Conservation (phyloP, 305 asterid genomes). For the Solanum hybrid region DNA sequence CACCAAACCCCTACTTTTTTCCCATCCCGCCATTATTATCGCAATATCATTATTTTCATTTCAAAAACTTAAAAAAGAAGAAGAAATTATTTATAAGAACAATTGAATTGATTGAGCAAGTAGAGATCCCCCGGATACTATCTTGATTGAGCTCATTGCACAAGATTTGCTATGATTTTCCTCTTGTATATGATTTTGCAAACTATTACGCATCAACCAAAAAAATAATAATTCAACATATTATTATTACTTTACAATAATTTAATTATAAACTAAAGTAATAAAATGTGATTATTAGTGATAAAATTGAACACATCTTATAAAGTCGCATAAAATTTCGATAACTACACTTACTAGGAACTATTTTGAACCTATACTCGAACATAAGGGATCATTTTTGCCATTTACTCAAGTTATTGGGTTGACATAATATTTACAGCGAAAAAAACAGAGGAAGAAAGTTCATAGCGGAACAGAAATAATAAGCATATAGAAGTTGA, state of each 20-base stretch:
- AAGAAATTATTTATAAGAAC: background rate
- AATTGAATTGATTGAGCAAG: background rate
- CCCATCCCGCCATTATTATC: background rate
- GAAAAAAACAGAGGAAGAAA: background rate
- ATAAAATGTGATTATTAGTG: background rate
- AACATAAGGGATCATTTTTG: background rate
- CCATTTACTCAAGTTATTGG: background rate
- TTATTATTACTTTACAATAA: background rate
- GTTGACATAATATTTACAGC: background rate
- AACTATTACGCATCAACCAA: background rate
- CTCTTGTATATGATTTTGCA: background rate
- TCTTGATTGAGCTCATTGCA: background rate
- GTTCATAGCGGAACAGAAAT: background rate
- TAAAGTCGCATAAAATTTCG: too few species aligned
- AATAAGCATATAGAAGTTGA: background rate
- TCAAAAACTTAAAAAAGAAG: background rate
- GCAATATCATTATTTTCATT: background rate
- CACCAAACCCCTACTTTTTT: background rate
- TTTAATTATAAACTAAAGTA: background rate
- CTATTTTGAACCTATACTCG: background rate
- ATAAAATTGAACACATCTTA: too few species aligned
- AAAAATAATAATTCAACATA: background rate
- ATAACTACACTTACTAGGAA: too few species aligned
- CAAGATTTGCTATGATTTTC: background rate
- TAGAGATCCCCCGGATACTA: accelerated